Evolutionary conservation across 768 basidiomycete genomes (phyloP), one percentile per base, ranked within the genome.

Genomic region (Rhizopogon sp.): DNA sequence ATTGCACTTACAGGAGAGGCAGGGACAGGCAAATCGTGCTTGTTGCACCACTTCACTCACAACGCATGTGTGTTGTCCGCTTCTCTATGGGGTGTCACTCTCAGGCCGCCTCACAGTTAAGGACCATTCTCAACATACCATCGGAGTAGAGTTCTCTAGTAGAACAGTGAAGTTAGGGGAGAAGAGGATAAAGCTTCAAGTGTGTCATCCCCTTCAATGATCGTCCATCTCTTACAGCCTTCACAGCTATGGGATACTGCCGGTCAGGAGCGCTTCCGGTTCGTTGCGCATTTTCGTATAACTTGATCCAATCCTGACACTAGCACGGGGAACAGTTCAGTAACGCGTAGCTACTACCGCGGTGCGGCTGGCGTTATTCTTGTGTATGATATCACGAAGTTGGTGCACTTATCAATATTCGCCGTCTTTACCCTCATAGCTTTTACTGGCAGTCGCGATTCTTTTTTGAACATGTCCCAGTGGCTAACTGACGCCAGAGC

Each of bases 141-240:
- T 99, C 56, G 97, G 96, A 9, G 97, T 99, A 29, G 97, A 98
- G 67, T 98, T 99, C 68, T 93, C 93, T 16, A 96, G 93, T 67
- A 79, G 94, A 61, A 94, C 93, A 0, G 84, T 99, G 56, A 88
- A 88, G 64, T 79, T 98, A 22, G 95, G 91, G 50, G 94, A 97
- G 77, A 92, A 93, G 73, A 82, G 88, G 60, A 93, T 97, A 61
- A 98, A 97, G 71, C 80, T 98, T 39, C 96, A 98, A 84, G 94
- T 93, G 44, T 59, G 81, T 64, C 13, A 46, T 50, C 9, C 40
- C 55, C 39, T 53, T 56, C 46, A 29, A 31, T 58, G 17, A 43
- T 35, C 42, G 44, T 53, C 62, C 56, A 63, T 57, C 43, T 60
- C 60, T 56, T 33, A 29, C 22, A 55, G 45, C 60, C 43, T 35